phyloP scores from a whole-genome alignment of 441 rosid species.

The Croton laevigatus region DNA sequence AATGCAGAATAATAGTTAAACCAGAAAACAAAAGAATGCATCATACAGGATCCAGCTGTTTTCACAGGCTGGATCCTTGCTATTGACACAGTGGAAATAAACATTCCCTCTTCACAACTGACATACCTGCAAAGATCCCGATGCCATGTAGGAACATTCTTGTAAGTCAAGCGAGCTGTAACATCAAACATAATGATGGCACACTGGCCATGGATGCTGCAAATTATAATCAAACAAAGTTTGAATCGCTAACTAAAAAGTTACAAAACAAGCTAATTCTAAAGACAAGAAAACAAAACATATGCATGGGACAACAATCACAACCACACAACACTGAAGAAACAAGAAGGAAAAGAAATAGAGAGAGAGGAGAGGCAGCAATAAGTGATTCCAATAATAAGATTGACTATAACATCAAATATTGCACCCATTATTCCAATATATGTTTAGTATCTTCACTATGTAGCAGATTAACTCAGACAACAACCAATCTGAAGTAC shows the following conservation, averaged over 20 bases:
- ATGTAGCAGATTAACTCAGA: neutral
- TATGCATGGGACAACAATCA: neutral
- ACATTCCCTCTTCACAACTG: neutral
- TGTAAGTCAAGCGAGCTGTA: slow-evolving; percentile 70
- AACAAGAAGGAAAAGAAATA: neutral
- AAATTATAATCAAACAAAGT: slow-evolving; percentile 4
- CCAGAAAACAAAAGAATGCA: neutral
- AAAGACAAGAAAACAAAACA: neutral
- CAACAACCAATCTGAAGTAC: neutral
- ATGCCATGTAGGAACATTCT: slow-evolving; percentile 86
- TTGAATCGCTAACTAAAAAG: neutral
- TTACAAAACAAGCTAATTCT: neutral
- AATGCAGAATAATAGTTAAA: neutral
- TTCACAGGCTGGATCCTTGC: neutral
- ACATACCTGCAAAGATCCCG: slow-evolving; percentile 74
- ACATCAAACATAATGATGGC: slow-evolving; percentile 87
- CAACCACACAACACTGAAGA: neutral
- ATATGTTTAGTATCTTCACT: neutral
- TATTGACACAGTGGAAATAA: neutral
- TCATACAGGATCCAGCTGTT: neutral
- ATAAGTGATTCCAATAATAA: neutral
- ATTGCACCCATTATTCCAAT: no score
- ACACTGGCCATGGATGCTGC: slow-evolving; percentile 89
- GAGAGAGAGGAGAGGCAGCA: neutral
- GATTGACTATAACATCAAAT: no score